Evolutionary conservation across 306 rosid species (phyloP).

Genomic region (Sphenostylis stenocarpa): DNA sequence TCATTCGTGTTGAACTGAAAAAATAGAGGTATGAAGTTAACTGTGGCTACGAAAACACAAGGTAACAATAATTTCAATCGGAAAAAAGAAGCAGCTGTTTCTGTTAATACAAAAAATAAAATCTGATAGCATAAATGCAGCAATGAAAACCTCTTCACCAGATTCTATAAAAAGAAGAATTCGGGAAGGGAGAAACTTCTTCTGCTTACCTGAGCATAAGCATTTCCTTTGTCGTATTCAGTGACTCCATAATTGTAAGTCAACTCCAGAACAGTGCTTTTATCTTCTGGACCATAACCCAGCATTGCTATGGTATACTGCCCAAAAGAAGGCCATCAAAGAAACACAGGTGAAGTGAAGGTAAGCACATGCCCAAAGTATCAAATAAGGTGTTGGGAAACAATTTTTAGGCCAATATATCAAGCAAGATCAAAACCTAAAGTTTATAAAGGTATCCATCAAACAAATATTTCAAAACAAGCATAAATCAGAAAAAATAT

Average conservation of each 20-base stretch:
- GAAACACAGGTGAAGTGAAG: constrained; percentile 11
- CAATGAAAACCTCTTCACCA: constrained; percentile 8
- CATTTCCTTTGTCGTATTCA: constrained; percentile 89
- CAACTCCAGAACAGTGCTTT: constrained; percentile 83
- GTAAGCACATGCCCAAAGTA: constrained; percentile 20
- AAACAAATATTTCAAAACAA: constrained; percentile 13
- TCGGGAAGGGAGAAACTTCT: background rate
- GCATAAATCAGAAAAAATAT: constrained; percentile 20
- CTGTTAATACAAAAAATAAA: constrained; percentile 6
- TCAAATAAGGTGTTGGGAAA: constrained; percentile 18
- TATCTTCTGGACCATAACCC: constrained; percentile 98
- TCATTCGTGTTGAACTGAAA: background rate
- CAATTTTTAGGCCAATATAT: constrained; percentile 4
- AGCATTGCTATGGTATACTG: constrained; percentile 88
- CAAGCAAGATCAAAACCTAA: constrained; percentile 20
- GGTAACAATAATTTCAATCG: constrained; percentile 17
- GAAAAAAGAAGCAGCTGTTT: background rate
- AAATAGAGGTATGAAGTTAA: background rate
- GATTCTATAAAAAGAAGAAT: constrained; percentile 27
- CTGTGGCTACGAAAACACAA: background rate
- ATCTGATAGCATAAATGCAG: constrained; percentile 11
- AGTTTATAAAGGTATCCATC: background rate
- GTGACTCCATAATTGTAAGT: constrained; percentile 96
- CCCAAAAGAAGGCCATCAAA: constrained; percentile 20
- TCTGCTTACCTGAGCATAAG: constrained; percentile 78